A percentile compares a stretch with the other conserved stretches of the same genome.
These are phyloP conservation scores for Paecilomyces sp. DNA, from an alignment of 2,329 filamentous ascomycete genomes.

Conservation along the genomic window DNA sequence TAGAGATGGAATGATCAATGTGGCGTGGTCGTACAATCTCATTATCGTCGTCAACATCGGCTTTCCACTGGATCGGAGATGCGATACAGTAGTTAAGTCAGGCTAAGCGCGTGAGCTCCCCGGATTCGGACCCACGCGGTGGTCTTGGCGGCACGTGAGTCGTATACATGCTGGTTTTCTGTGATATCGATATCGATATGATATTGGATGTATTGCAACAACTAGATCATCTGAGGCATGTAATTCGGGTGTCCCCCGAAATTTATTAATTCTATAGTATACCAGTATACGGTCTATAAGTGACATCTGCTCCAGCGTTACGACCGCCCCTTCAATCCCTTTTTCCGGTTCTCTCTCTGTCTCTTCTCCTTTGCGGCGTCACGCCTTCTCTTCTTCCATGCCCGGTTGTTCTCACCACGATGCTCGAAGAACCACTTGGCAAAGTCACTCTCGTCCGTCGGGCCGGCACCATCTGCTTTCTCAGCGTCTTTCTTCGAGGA, in stretches of 20 bases:
- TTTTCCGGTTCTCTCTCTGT: constrained; percentile 52
- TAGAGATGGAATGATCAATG: background rate
- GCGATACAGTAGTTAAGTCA: background rate
- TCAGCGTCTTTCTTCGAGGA: constrained; percentile 18
- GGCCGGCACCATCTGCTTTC: constrained; percentile 4
- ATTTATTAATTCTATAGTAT: background rate
- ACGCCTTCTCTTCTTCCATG: constrained; percentile 48
- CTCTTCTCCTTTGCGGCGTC: constrained; percentile 55
- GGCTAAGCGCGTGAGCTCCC: background rate
- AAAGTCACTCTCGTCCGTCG: constrained; percentile 48
- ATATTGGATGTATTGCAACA: too few relatives aligned
- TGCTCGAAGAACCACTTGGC: constrained; percentile 55
- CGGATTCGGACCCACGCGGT: background rate
- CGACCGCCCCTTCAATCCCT: constrained; percentile 35
- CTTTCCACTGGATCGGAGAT: background rate
- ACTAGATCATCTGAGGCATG: too few relatives aligned
- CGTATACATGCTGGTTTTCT: too few relatives aligned
- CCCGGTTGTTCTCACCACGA: constrained; percentile 43
- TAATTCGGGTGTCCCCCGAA: too few relatives aligned
- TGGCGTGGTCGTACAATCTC: background rate
- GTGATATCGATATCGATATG: too few relatives aligned
- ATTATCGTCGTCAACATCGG: background rate
- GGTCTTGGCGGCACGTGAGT: background rate
- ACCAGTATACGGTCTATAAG: background rate
- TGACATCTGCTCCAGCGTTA: constrained; percentile 2